Base-by-base conservation (phyloP, 768 basidiomycete genomes). In the Daedalea quercina region DNA sequence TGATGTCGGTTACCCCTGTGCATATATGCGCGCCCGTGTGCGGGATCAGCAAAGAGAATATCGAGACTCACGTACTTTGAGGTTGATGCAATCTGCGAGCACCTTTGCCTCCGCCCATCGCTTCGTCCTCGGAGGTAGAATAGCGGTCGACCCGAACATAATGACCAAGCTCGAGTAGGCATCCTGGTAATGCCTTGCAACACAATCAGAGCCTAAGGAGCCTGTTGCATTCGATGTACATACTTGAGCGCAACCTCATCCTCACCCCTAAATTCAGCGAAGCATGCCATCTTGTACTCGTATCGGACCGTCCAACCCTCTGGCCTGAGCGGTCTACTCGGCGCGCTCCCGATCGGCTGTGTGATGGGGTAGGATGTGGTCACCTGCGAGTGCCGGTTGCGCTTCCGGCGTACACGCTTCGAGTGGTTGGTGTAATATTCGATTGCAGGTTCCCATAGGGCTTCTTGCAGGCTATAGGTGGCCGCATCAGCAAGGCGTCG, bases 51-150 rank as follows among this genome's bases (percentile, higher is more conserved):
- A n/a, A n/a, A n/a, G n/a, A n/a, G n/a, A n/a, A n/a, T n/a, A n/a
- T n/a, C n/a, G n/a, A n/a, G n/a, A n/a, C n/a, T n/a, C n/a, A n/a
- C 69, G 52, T 55, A 90, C 94, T 74, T 96, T 94, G 65, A 96
- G 74, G 54, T 85, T 90, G 56, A 97, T 85, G 58, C 91, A 90
- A 65, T 99, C 96, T 0, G 91, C 93, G 1, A 98, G 77, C 1
- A 98, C 96, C 67, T 94, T 96, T 2, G 95, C 95, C 67, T 99
- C 96, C 15, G 94, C 94, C 95, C 95, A 98, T 26, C 95, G 79
- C 65, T 98, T 99, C 1, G 94, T 97, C 9, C 95, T 81, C 4
- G 94, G 93, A 1, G 90, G 90, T 8, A 96, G 71, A 47, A 90
- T 87, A 3, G 84, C 83, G 1, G 87, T 87, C 7, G 91, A 92